A percentile compares a stretch with the other conserved stretches of the same genome.
Conservation (phyloP, 257 asterid species). For the Petunia secreta region DNA sequence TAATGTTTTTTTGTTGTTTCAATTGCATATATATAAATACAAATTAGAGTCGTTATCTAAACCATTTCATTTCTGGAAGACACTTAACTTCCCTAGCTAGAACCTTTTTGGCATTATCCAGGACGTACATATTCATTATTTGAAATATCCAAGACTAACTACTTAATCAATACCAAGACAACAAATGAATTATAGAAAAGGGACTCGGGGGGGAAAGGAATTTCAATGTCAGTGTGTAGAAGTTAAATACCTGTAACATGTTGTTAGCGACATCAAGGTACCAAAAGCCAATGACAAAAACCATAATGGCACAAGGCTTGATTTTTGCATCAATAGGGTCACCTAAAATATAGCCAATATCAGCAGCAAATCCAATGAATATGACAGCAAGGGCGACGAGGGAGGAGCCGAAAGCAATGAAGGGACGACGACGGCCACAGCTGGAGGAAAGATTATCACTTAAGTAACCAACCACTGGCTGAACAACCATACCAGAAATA, state of each 20-base stretch:
- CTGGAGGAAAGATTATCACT: slow-evolving; percentile 20
- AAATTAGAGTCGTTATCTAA: no score
- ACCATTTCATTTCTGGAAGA: no score
- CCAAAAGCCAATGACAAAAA: slow-evolving; percentile 32
- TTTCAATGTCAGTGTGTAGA: background rate
- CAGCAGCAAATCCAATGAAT: slow-evolving; percentile 29
- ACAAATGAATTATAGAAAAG: background rate
- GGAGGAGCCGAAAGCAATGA: slow-evolving; percentile 24
- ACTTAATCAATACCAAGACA: background rate
- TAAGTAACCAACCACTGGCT: slow-evolving; percentile 28
- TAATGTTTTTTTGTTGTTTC: no score
- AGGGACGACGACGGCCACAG: slow-evolving; percentile 29
- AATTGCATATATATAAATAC: no score
- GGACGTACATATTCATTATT: no score
- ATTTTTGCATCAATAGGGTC: slow-evolving; percentile 18
- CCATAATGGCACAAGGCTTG: slow-evolving; percentile 26
- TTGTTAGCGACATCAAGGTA: slow-evolving; percentile 34
- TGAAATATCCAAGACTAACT: no score
- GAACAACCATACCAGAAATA: slow-evolving; percentile 30
- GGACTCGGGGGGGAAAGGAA: background rate
- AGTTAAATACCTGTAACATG: slow-evolving; percentile 25
- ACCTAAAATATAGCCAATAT: slow-evolving; percentile 28
- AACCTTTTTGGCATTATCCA: background rate
- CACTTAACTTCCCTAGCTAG: no score
- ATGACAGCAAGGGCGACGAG: slow-evolving; percentile 23